Evolutionary conservation across 2,329 filamentous ascomycete genomes (phyloP), one percentile per base, ranked within the genome.

Genomic region (Biscogniauxia marginata): DNA sequence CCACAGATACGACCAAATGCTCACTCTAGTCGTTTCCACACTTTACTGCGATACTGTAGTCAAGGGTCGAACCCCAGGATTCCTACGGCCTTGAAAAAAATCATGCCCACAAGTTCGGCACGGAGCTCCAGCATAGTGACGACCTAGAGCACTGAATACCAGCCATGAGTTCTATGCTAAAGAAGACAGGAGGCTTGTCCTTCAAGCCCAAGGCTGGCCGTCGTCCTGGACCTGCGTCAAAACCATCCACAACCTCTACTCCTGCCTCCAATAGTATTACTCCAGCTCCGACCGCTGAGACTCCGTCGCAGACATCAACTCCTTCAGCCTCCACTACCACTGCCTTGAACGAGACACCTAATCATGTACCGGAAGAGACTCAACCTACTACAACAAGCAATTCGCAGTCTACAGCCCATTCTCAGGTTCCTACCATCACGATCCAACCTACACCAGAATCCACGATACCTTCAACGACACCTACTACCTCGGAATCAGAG

Each of bases 201-300:
- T 90, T 91, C 75, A 89, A 89, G 70, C 88, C 88, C 46, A 91
- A 89, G 75, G 83, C 83, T 62, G 71, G 74, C 30, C 77, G 79
- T 62, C 83, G 86, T 67, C 78, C 81, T 56, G 76, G 77, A 61
- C 74, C 76, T 54, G 70, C 75, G 46, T 54, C 66, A 18, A 61
- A 66, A 43, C 58, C 65, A 13, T 19, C 62, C 52, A 51, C 66
- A 8, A 55, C 62, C 21, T 55, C 67, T 44, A 58, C 59, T 22
- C 59, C 65, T 19, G 45, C 58, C 8, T 39, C 30, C 9, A 9
- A 39, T n/a, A 61, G 53, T 18, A 60, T 65, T 20, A 67, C 65
- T 3, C 61, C 50, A 53, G 60, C 63, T 25, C 64, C 68, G 22
- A 58, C 65, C 19, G 48, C 63, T 46, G 66, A 70, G 39, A 49